Percentiles rank a stretch among this genome's conserved stretches.
Evolutionary conservation across 106 monocot genomes (phyloP).

Genomic region (Platanthera zijinensis): DNA sequence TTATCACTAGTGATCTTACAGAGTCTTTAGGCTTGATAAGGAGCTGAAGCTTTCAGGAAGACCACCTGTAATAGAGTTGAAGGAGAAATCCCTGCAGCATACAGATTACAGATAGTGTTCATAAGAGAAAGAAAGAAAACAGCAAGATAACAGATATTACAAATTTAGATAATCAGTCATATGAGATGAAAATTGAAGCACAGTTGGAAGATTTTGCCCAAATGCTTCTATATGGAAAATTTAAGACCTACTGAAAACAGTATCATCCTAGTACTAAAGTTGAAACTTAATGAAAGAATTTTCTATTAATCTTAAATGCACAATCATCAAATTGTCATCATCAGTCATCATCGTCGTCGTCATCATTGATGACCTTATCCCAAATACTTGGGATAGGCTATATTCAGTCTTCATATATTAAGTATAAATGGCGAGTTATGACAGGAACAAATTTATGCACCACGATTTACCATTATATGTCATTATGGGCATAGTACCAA

Average conservation of each 20-base stretch:
- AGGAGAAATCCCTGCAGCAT: slow-evolving; percentile 37
- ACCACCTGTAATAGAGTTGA: slow-evolving; percentile 25
- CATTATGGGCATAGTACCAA: too few species aligned
- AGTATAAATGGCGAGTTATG: too few species aligned
- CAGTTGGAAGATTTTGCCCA: not conserved
- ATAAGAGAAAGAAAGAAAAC: not conserved
- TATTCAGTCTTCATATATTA: too few species aligned
- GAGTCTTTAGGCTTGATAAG: slow-evolving; percentile 22
- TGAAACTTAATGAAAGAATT: not conserved
- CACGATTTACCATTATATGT: too few species aligned
- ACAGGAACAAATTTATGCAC: too few species aligned
- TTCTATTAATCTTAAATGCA: not conserved
- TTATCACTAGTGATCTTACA: slow-evolving; percentile 21
- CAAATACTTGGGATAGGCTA: too few species aligned
- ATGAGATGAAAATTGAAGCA: not conserved
- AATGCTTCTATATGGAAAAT: not conserved
- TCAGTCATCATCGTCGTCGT: too few species aligned
- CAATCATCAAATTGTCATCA: not conserved
- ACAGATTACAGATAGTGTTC: not conserved
- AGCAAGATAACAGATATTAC: not conserved
- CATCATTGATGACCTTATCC: too few species aligned
- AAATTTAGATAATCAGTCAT: not conserved
- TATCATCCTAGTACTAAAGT: not conserved
- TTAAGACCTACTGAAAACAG: not conserved
- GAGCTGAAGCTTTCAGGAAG: slow-evolving; percentile 39